phyloP scores from a whole-genome alignment of 192 early-diverging fungal genomes.

The Umbelopsis vinacea region DNA sequence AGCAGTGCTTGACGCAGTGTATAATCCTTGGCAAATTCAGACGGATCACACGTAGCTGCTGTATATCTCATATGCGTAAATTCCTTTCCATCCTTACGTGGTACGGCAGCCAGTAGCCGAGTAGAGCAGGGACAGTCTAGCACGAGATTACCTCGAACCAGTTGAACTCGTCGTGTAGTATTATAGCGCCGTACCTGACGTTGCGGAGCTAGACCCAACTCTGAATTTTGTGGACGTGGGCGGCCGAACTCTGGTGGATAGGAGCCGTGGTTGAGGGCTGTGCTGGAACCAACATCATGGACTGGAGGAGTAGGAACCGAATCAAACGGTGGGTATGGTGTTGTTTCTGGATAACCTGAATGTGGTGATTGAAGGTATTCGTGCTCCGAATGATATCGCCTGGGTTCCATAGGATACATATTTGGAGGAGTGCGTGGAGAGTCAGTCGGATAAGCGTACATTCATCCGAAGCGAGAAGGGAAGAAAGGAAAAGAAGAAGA shows the following conservation, averaged over 20 bases:
- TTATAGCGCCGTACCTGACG: conserved; percentile 14
- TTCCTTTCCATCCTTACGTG: conserved; percentile 68
- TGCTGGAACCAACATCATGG: background rate
- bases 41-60: conserved; percentile 83
- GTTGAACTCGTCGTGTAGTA: conserved; percentile 56
- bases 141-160: conserved; percentile 74
- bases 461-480: background rate
- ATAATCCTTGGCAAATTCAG: conserved; percentile 82
- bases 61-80: conserved; percentile 94
- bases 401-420: conserved; percentile 14
- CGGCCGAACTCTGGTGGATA: no score
- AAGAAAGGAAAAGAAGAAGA: conserved; percentile 8
- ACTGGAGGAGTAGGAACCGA: conserved; percentile 4
- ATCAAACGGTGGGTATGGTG: background rate
- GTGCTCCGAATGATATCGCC: background rate
- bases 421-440: conserved; percentile 2
- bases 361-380: background rate
- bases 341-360: background rate
- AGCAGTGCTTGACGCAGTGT: conserved; percentile 75
- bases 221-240: background rate
- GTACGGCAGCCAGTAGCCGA: conserved; percentile 56
- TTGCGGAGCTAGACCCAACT: background rate
- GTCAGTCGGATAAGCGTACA: conserved; percentile 16
- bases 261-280: background rate
- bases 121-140: conserved; percentile 71